Evolutionary conservation across 306 rosid species (phyloP).

Genomic region (Fagus crenata): DNA sequence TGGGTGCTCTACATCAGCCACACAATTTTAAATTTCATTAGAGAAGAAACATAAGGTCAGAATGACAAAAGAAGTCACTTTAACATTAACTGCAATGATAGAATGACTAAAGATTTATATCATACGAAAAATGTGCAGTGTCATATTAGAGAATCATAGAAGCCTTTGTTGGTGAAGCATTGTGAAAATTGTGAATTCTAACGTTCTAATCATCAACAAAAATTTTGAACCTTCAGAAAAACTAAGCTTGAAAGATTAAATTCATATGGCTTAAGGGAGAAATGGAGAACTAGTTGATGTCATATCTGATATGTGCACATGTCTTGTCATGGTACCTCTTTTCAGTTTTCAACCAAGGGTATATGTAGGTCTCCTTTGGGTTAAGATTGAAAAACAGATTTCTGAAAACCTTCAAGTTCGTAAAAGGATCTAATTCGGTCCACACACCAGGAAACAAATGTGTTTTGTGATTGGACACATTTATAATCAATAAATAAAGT

Average conservation of each 20-base stretch:
- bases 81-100: background rate
- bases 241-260: background rate
- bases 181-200: background rate
- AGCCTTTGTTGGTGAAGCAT: background rate
- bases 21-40: conserved; percentile 31
- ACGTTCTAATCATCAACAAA: background rate
- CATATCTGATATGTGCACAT: background rate
- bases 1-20: conserved; percentile 69
- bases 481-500: too few species aligned
- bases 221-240: background rate
- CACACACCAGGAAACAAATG: too few species aligned
- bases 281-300: background rate
- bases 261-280: background rate
- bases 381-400: background rate
- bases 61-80: background rate
- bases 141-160: background rate
- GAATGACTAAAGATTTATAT: background rate
- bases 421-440: too few species aligned
- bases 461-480: too few species aligned
- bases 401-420: too few species aligned
- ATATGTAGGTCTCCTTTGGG: background rate
- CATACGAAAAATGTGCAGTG: background rate
- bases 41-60: conserved; percentile 1
- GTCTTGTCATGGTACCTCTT: background rate
- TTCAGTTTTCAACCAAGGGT: background rate